Evolutionary conservation across 305 asterid genomes (phyloP).

Genomic region (Solanum aculeatissimum): DNA sequence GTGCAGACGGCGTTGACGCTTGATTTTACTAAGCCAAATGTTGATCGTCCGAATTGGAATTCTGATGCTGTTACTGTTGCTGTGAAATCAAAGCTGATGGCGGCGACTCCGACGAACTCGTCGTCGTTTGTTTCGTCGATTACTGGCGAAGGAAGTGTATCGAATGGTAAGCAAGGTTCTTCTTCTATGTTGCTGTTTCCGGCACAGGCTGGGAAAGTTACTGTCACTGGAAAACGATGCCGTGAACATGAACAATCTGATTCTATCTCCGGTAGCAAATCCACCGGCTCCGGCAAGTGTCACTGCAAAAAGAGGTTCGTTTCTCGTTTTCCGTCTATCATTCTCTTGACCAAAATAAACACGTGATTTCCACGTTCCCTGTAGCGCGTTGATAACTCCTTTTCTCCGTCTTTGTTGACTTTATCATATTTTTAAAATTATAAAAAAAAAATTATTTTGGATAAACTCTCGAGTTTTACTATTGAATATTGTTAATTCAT

Average conservation of each 20-base stretch:
- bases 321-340: neutral
- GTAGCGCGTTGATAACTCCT: neutral
- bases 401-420: neutral
- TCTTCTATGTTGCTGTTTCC: slow-evolving; percentile 30
- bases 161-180: slow-evolving; percentile 42
- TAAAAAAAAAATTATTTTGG: too few relatives aligned
- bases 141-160: slow-evolving; percentile 77
- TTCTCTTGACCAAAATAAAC: neutral
- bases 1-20: slow-evolving; percentile 28
- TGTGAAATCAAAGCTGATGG: slow-evolving; percentile 14
- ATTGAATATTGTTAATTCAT: too few relatives aligned
- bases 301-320: slow-evolving; percentile 65
- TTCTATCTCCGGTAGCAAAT: slow-evolving; percentile 22
- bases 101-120: slow-evolving; percentile 47
- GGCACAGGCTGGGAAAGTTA: slow-evolving; percentile 33
- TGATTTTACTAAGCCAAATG: slow-evolving; percentile 33
- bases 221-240: slow-evolving; percentile 44
- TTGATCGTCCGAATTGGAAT: neutral
- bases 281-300: slow-evolving; percentile 33
- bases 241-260: slow-evolving; percentile 49
- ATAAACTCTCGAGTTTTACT: too few relatives aligned
- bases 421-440: neutral
- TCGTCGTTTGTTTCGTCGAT: slow-evolving; percentile 59
- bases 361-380: neutral
- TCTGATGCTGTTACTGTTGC: neutral